Evolutionary conservation across 202 grass and related monocot species (phyloP), one percentile per base, ranked within the genome.

Genomic region (Musa balbisiana): DNA sequence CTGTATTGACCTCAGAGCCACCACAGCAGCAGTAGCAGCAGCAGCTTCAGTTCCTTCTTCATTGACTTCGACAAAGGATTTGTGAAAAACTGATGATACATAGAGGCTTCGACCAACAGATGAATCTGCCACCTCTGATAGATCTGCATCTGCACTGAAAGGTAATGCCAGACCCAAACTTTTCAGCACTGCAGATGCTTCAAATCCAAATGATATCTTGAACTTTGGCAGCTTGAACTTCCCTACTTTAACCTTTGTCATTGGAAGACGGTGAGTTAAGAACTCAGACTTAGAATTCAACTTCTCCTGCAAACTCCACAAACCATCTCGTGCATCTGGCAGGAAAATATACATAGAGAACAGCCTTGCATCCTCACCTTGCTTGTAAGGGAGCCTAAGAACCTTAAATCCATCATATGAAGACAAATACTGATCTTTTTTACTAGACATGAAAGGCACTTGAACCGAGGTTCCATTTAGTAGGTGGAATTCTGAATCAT

Each of bases 261-360:
- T 62, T 71, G 93, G 90, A 55, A 89, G 84, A 66, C 83, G 84
- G 8, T 52, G 85, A 27, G 82, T 83, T 10, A 97, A 73, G 73
- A 97, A 90, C 64, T 83, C 76, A 65, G 83, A 73, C 24, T 87
- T 76, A 67, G 81, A 82, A 79, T 83, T 80, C 59, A 93, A 69
- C 80, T 84, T 87, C 65, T 87, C 66, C 78, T 81, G 66, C 82
- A 97, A 87, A 75, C 79, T 89, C 81, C 86, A 91, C 27, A 90
- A 60, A 59, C 89, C 84, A 82, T 92, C 82, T 79, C 80, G 64
- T 64, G 86, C 84, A 74, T 87, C 82, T 59, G 86, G 90, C 73
- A 93, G 83, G 79, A 86, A 84, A 72, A 93, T 90, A 81, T 89
- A 93, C 90, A 97, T 93, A 51, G 93, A 97, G 73, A 97, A 93